These are phyloP conservation scores for Emergomyces pasteurianus DNA, from an alignment of 2,329 filamentous ascomycete genomes.

Conservation along the genomic window DNA sequence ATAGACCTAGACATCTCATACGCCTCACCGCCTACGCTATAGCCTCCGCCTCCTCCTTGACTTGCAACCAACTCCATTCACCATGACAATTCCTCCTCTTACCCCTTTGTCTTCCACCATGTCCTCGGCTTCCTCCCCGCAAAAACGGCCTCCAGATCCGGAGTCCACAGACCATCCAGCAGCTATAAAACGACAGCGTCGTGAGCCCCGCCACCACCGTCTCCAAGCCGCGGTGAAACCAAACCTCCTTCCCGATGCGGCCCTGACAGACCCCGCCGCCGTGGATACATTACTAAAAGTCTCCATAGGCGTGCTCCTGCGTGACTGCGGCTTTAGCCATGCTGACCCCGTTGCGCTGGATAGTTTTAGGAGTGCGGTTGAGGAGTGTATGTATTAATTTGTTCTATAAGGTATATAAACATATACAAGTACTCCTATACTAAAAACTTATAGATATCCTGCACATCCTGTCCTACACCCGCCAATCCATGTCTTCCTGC, in stretches of 20 bases:
- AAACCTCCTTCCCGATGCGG: slow-evolving; percentile 23
- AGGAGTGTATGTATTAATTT: slow-evolving; percentile 43
- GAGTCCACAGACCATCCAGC: slow-evolving; percentile 10
- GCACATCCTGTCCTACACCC: slow-evolving; percentile 41
- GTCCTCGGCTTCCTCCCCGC: slow-evolving; percentile 4
- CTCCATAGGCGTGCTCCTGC: slow-evolving; percentile 42
- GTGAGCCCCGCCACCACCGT: slow-evolving; percentile 31
- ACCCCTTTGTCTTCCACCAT: slow-evolving; percentile 6
- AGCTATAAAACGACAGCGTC: slow-evolving; percentile 24
- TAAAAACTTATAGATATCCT: slow-evolving; percentile 38
- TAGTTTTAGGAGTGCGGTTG: slow-evolving; percentile 41
- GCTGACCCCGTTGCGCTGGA: slow-evolving; percentile 46
- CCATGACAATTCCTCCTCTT: background rate
- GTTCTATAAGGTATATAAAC: background rate
- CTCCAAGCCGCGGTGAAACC: slow-evolving; percentile 24
- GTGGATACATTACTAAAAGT: slow-evolving; percentile 44
- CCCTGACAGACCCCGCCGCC: slow-evolving; percentile 40
- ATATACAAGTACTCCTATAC: background rate
- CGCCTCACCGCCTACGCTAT: background rate
- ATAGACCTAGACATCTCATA: background rate
- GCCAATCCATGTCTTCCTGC: slow-evolving; percentile 45
- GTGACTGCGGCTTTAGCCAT: slow-evolving; percentile 42
- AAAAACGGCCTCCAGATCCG: slow-evolving; percentile 20
- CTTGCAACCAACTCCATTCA: slow-evolving; percentile 7
- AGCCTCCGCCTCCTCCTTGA: background rate